phyloP scores from a whole-genome alignment of 1,284 basidiomycete species.

The Tylopilus orsonianus region DNA sequence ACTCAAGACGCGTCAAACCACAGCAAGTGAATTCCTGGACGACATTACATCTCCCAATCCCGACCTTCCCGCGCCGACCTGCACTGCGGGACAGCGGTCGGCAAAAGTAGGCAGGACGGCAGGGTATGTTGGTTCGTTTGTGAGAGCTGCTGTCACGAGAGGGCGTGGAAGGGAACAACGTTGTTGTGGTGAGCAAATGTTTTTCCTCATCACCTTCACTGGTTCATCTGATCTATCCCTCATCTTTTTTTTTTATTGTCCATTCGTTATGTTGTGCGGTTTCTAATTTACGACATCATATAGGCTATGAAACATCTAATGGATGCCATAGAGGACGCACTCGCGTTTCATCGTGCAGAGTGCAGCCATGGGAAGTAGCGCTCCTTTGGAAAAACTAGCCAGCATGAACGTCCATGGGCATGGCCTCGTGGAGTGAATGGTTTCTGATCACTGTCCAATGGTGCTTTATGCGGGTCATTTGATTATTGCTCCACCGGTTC shows the following conservation, averaged over 20 bases:
- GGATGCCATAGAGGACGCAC: constrained; percentile 76
- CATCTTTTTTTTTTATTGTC: not conserved
- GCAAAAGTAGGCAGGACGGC: constrained; percentile 85
- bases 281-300: constrained; percentile 5
- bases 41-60: constrained; percentile 76
- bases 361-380: constrained; percentile 14
- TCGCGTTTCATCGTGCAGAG: constrained; percentile 52
- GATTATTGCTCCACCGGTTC: no score
- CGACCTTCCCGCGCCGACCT: constrained; percentile 50
- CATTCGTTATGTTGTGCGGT: no score
- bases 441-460: no score
- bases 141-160: constrained; percentile 61
- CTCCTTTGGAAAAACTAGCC: not conserved
- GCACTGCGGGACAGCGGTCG: constrained; percentile 62
- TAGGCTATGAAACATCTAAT: constrained; percentile 82
- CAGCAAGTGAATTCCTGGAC: constrained; percentile 96
- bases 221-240: not conserved
- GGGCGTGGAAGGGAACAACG: constrained; percentile 61
- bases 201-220: not conserved
- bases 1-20: constrained; percentile 87
- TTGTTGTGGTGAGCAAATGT: constrained; percentile 60
- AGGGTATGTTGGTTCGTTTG: constrained; percentile 72
- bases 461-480: no score
- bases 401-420: not conserved
- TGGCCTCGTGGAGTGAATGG: no score